phyloP scores from a whole-genome alignment of 2,329 filamentous ascomycete species.

The Ustulina deusta region DNA sequence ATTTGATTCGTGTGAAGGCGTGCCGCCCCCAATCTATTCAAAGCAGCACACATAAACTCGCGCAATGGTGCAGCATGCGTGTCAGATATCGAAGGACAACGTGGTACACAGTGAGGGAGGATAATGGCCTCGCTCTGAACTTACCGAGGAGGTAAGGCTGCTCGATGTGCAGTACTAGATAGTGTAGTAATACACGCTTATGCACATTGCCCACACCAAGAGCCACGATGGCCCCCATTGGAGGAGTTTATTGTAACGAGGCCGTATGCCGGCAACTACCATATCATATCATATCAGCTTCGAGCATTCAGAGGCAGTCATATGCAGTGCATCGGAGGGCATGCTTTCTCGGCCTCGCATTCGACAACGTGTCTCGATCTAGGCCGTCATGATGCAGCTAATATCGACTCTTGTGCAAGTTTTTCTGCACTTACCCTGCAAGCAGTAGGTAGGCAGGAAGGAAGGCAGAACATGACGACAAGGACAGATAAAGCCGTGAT shows the following conservation, averaged over 20 bases:
- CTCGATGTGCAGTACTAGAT: neutral
- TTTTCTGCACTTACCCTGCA: too few species aligned
- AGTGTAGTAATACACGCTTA: neutral
- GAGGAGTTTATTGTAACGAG: neutral
- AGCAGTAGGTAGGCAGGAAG: neutral
- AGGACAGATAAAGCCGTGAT: slow-evolving; percentile 4
- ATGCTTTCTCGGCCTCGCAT: slow-evolving; percentile 9
- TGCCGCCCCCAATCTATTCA: slow-evolving; percentile 15
- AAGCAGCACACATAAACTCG: slow-evolving; percentile 5
- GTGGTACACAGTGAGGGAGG: neutral
- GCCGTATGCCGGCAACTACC: slow-evolving; percentile 12
- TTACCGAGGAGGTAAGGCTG: slow-evolving; percentile 8
- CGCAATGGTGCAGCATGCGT: slow-evolving; percentile 8
- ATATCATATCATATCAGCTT: slow-evolving; percentile 7
- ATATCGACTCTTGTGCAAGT: slow-evolving; percentile 21
- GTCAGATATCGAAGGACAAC: slow-evolving; percentile 13
- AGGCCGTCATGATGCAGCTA: slow-evolving; percentile 16
- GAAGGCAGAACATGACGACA: neutral
- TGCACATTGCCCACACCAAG: slow-evolving; percentile 5
- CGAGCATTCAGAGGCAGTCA: slow-evolving; percentile 8
- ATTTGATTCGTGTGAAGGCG: neutral
- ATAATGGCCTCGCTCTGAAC: slow-evolving; percentile 4
- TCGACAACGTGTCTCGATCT: slow-evolving; percentile 17
- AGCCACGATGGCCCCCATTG: slow-evolving; percentile 25
- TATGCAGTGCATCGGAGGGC: slow-evolving; percentile 13